Conservation (phyloP, 805 yeast genomes). For the Yarrowia divulgata region DNA sequence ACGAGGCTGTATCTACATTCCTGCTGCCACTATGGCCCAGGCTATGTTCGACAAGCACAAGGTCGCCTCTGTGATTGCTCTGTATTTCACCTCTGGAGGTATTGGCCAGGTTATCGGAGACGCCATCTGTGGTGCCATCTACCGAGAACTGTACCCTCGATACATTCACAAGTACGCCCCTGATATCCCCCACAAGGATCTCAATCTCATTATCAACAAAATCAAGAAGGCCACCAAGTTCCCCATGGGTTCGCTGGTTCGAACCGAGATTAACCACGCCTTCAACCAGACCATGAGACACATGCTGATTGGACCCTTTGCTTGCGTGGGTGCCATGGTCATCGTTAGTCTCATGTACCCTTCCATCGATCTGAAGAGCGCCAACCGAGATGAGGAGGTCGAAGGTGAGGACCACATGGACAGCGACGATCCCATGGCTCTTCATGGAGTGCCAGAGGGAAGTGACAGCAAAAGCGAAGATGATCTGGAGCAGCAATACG, state of each 20-base stretch:
- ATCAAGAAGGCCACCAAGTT: slow-evolving; percentile 33
- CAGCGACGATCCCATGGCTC: slow-evolving; percentile 2
- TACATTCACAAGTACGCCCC: slow-evolving; percentile 33
- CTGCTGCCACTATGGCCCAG: slow-evolving; percentile 21
- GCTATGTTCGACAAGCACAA: slow-evolving; percentile 32
- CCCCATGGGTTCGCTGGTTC: slow-evolving; percentile 31
- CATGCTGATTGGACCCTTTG: slow-evolving; percentile 22
- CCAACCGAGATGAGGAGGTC: neutral
- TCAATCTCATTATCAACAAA: slow-evolving; percentile 24
- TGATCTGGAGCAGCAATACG: neutral
- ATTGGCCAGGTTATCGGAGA: slow-evolving; percentile 27
- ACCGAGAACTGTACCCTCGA: slow-evolving; percentile 27
- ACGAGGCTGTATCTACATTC: slow-evolving; percentile 24
- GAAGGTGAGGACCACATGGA: slow-evolving; percentile 8
- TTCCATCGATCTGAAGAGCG: slow-evolving; percentile 4
- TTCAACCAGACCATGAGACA: slow-evolving; percentile 35
- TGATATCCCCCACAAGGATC: slow-evolving; percentile 17
- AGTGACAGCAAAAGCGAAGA: neutral
- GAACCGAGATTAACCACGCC: slow-evolving; percentile 25
- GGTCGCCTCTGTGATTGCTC: slow-evolving; percentile 20
- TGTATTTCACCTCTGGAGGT: slow-evolving; percentile 13
- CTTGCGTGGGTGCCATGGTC: slow-evolving; percentile 29
- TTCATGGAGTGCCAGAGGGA: neutral
- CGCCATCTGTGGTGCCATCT: slow-evolving; percentile 27
- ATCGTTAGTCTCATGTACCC: slow-evolving; percentile 13